Evolutionary conservation across 805 yeast species (phyloP).

Genomic region (Hanseniaspora opuntiae): DNA sequence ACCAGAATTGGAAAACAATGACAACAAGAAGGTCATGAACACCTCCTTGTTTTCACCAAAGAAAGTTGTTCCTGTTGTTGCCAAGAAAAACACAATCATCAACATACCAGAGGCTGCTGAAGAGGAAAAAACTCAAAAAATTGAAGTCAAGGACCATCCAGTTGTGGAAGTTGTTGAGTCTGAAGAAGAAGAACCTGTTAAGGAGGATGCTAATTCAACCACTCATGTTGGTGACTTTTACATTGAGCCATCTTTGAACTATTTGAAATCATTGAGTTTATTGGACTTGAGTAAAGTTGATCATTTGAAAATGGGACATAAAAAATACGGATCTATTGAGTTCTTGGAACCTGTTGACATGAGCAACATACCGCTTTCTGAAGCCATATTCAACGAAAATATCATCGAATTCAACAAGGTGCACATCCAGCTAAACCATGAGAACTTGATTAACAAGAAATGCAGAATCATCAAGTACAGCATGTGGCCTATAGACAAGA

Average conservation of each 20-base stretch:
- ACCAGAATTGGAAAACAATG: slow-evolving; percentile 1
- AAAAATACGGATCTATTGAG: slow-evolving; percentile 56
- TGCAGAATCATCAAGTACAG: slow-evolving; percentile 61
- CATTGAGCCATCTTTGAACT: slow-evolving; percentile 64
- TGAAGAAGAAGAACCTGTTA: slow-evolving; percentile 11
- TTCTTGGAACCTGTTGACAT: slow-evolving; percentile 76
- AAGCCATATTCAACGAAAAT: slow-evolving; percentile 54
- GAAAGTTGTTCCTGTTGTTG: background rate
- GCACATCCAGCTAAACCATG: slow-evolving; percentile 47
- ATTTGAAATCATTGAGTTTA: slow-evolving; percentile 45
- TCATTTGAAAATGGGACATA: slow-evolving; percentile 64
- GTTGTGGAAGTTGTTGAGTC: background rate
- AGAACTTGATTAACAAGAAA: slow-evolving; percentile 67
- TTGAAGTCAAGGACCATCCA: background rate
- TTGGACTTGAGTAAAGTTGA: slow-evolving; percentile 50
- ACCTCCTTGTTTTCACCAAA: slow-evolving; percentile 9
- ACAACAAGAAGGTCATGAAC: background rate
- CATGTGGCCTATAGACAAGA: slow-evolving; percentile 67
- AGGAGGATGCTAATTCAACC: slow-evolving; percentile 31
- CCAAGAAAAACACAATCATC: slow-evolving; percentile 8
- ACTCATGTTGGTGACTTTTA: slow-evolving; percentile 65
- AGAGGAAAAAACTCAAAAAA: background rate
- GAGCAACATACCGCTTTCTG: slow-evolving; percentile 46
- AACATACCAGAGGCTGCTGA: slow-evolving; percentile 8
- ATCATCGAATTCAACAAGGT: slow-evolving; percentile 53